Base-by-base conservation (phyloP, 2,329 filamentous ascomycete species). In the Fusarium sp. region DNA sequence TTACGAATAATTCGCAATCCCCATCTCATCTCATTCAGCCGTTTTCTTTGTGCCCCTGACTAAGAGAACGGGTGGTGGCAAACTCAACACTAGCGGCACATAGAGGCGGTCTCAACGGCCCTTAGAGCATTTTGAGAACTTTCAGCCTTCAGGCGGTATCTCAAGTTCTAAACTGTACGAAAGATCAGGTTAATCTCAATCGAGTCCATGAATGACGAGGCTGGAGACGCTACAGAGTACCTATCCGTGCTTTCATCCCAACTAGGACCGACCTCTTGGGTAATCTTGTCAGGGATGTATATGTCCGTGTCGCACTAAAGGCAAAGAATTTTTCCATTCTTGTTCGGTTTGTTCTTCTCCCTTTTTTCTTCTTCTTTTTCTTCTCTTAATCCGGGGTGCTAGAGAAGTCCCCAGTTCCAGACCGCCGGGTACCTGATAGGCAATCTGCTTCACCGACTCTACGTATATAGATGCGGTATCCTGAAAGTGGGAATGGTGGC, bases 51-150 rank as follows among this genome's bases (percentile, higher is more conserved):
- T 67, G 61, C 67, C 67, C 67, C 67, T 70, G 67, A 70, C 65
- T 70, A 65, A 49, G 65, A 23, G 27, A 49, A 47, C 67, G 65
- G 54, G 62, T 67, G 67, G 67, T 69, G 65, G 65, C 65, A 64
- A 66, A 61, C 55, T 67, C 60, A 33, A 57, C 43, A 48, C 65
- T 70, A 70, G 61, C 65, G 63, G 67, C 41, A 55, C 49, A 57
- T 55, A 59, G 50, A 57, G 50, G 31, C 57, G 38, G 58, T 52
- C 54, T 21, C 50, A 70, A 68, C 67, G 65, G 67, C 42, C 36
- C 41, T 67, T 68, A 67, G 61, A 52, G 49, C 47, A 46, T 29
- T 49, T 53, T 41, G 45, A 44, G 6, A 7, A n/a, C 41, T 31
- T 39, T 50, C 44, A 48, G 35, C 27, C 53, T 53, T 37, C 37